Evolutionary conservation across 1,284 basidiomycete species (phyloP).

Genomic region (Athelia psychrophila): DNA sequence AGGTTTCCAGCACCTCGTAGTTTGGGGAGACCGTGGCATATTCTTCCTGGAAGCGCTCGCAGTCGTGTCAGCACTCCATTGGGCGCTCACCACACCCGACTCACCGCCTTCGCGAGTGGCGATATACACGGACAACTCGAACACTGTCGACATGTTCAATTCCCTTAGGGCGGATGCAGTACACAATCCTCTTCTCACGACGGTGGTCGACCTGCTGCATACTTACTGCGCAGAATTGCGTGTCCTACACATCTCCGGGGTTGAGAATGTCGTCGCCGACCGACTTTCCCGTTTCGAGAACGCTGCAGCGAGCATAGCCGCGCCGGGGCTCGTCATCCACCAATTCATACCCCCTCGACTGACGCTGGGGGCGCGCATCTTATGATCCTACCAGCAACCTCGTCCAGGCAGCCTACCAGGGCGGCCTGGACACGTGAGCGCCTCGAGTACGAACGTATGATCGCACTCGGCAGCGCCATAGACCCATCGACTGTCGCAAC

Average conservation of each 20-base stretch:
- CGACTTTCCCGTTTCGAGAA: slow-evolving; percentile 15
- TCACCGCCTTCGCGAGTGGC: slow-evolving; percentile 4
- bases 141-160: slow-evolving; percentile 21
- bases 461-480: slow-evolving; percentile 16
- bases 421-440: slow-evolving; percentile 17
- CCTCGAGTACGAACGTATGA: slow-evolving; percentile 12
- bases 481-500: slow-evolving; percentile 7
- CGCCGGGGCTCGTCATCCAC: slow-evolving; percentile 3
- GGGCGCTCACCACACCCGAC: neutral
- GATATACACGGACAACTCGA: slow-evolving; percentile 22
- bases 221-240: slow-evolving; percentile 12
- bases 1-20: slow-evolving; percentile 7
- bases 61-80: slow-evolving; percentile 14
- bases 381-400: slow-evolving; percentile 9
- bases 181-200: slow-evolving; percentile 18
- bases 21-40: slow-evolving; percentile 11
- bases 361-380: slow-evolving; percentile 18
- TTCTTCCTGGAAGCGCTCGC: slow-evolving; percentile 22
- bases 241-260: slow-evolving; percentile 20
- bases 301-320: neutral
- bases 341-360: slow-evolving; percentile 21
- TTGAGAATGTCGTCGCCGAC: slow-evolving; percentile 22
- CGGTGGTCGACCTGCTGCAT: slow-evolving; percentile 13
- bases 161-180: slow-evolving; percentile 9
- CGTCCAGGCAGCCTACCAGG: slow-evolving; percentile 13